phyloP scores from a whole-genome alignment of 176 grass and related monocot species.

The Phragmites australis region DNA sequence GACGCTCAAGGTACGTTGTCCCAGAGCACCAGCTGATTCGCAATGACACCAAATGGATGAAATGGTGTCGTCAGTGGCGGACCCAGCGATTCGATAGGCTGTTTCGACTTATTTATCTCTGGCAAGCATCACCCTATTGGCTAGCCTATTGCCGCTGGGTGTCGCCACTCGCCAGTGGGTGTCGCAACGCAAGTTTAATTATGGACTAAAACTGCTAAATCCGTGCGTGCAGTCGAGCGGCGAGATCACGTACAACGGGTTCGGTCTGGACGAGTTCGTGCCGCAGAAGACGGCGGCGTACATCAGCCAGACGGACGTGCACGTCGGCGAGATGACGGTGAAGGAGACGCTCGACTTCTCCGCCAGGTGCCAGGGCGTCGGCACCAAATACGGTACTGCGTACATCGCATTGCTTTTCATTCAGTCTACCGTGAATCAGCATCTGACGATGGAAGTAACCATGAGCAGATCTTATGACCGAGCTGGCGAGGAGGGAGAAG shows the following conservation, averaged over 20 bases:
- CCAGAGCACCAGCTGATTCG: no score
- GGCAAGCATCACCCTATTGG: no score
- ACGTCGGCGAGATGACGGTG: slow-evolving; percentile 92
- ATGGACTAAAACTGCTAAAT: no score
- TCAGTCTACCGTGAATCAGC: background rate
- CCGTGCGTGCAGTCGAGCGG: slow-evolving; percentile 20
- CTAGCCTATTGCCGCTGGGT: no score
- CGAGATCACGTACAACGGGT: slow-evolving; percentile 84
- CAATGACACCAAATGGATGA: no score
- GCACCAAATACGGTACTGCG: slow-evolving; percentile 72
- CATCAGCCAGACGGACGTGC: slow-evolving; percentile 97
- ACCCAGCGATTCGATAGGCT: no score
- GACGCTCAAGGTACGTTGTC: slow-evolving; percentile 32
- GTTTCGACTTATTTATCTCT: no score
- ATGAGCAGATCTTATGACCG: slow-evolving; percentile 76
- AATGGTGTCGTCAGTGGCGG: no score
- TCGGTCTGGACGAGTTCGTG: slow-evolving; percentile 65
- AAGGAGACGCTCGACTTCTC: slow-evolving; percentile 99
- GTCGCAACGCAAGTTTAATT: no score
- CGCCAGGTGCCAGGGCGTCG: slow-evolving; percentile 90
- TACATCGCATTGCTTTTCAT: background rate
- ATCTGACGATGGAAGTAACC: background rate
- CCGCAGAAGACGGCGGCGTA: slow-evolving; percentile 98
- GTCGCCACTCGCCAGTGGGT: no score
- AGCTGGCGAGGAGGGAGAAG: slow-evolving; percentile 83